Percentiles rank a stretch among this genome's conserved stretches.
phyloP scores from a whole-genome alignment of 768 basidiomycete species.

The Glaciozyma martinii region DNA sequence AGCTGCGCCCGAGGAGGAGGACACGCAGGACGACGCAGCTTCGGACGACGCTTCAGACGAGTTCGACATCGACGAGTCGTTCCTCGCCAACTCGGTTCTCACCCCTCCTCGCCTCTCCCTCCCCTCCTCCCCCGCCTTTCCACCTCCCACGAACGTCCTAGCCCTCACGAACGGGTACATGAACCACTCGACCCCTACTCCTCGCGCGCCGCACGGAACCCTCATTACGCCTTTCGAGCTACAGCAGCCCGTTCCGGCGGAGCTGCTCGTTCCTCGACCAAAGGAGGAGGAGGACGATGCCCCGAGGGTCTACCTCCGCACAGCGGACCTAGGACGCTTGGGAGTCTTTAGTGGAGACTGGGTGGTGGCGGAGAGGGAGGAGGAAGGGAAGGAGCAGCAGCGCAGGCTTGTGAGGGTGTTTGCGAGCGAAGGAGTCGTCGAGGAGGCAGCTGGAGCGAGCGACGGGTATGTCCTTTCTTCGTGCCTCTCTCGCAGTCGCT shows the following conservation, averaged over 20 bases:
- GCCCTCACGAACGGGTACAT: not conserved
- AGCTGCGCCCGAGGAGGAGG: not conserved
- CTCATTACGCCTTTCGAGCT: not conserved
- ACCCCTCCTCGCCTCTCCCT: constrained; percentile 2
- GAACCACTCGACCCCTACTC: not conserved
- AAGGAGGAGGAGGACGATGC: constrained; percentile 29
- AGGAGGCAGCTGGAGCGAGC: not conserved
- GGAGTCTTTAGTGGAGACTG: constrained; percentile 33
- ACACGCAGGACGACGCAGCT: not conserved
- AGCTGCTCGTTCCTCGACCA: constrained; percentile 9
- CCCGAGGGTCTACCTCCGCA: constrained; percentile 8
- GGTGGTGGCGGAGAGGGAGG: constrained; percentile 6
- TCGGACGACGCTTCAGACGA: constrained; percentile 28
- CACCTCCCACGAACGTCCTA: constrained; percentile 8
- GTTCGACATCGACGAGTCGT: constrained; percentile 22
- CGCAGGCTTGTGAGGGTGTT: constrained; percentile 19
- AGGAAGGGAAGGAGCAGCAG: not conserved
- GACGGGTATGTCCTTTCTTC: not conserved
- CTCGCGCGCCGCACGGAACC: not conserved
- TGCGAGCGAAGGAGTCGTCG: constrained; percentile 11
- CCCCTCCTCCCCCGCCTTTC: not conserved
- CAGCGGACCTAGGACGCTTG: constrained; percentile 20
- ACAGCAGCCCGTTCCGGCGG: constrained; percentile 6
- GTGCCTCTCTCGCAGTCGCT: not conserved
- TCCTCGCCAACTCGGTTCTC: constrained; percentile 30